These are phyloP conservation scores for Wickerhamiella galacta DNA, from an alignment of 805 yeast species.

Conservation along the genomic window DNA sequence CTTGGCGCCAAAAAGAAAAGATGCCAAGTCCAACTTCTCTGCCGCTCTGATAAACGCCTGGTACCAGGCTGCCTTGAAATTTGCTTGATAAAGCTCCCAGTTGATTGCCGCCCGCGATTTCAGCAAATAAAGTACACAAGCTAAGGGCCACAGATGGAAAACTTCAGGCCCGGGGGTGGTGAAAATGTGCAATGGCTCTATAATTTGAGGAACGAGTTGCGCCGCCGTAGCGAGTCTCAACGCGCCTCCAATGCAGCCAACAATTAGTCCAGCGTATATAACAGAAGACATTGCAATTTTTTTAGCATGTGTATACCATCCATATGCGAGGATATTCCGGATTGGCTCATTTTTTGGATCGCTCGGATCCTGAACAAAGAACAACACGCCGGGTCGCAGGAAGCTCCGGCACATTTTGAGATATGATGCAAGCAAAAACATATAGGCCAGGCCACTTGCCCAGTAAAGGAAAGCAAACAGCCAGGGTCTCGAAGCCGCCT, in stretches of 20 bases:
- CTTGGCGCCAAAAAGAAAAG: slow-evolving; percentile 26
- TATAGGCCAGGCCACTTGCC: slow-evolving; percentile 66
- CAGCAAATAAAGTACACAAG: slow-evolving; percentile 1
- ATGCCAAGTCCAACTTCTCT: slow-evolving; percentile 9
- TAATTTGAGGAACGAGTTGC: not conserved
- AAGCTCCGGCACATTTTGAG: slow-evolving; percentile 71
- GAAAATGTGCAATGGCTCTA: slow-evolving; percentile 1
- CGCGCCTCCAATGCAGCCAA: slow-evolving; percentile 56
- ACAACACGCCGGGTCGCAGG: slow-evolving; percentile 76
- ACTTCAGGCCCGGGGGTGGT: slow-evolving; percentile 9
- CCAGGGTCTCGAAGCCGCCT: slow-evolving; percentile 3
- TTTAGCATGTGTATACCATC: slow-evolving; percentile 53
- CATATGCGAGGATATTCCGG: slow-evolving; percentile 71
- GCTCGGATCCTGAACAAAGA: slow-evolving; percentile 84
- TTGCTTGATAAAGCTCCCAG: too few species aligned
- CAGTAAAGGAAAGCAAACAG: slow-evolving; percentile 28
- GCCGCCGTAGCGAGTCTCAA: slow-evolving; percentile 22
- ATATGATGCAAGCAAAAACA: slow-evolving; percentile 73
- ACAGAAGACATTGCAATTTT: slow-evolving; percentile 49
- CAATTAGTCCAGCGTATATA: slow-evolving; percentile 34
- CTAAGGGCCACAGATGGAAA: slow-evolving; percentile 9
- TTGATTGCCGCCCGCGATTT: slow-evolving; percentile 38
- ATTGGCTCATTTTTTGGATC: slow-evolving; percentile 78
- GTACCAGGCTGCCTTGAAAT: too few species aligned
- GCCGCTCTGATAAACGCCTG: slow-evolving; percentile 5